A percentile compares a stretch with the other conserved stretches of the same genome.
Conservation (phyloP, 805 yeast genomes). For the Candida xyloterini region DNA sequence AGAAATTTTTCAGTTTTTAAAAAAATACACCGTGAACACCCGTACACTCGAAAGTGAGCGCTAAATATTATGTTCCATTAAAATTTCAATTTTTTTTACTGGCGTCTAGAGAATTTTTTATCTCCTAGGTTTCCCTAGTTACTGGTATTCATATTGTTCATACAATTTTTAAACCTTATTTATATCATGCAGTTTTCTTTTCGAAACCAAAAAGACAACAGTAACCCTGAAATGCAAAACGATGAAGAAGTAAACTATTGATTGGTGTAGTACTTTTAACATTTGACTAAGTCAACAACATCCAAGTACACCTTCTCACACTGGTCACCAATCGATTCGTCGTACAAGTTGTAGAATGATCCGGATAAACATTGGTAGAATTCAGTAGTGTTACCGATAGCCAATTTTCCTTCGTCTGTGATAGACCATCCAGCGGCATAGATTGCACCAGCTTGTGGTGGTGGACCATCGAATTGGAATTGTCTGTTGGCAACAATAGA, state of each 20-base stretch:
- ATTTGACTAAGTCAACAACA: conserved; percentile 42
- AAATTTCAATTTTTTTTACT: no score
- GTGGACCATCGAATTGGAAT: conserved; percentile 65
- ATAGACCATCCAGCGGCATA: conserved; percentile 54
- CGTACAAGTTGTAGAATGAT: conserved; percentile 56
- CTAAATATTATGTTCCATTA: no score
- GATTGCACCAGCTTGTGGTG: conserved; percentile 59
- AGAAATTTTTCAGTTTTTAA: no score
- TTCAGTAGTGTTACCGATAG: conserved; percentile 45
- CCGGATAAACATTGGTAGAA: conserved; percentile 60
- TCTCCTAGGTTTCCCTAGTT: neutral
- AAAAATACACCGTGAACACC: conserved; percentile 1
- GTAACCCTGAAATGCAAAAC: conserved; percentile 13
- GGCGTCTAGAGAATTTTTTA: neutral
- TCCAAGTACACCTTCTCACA: conserved; percentile 45
- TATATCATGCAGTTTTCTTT: conserved; percentile 12
- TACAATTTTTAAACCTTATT: conserved; percentile 3
- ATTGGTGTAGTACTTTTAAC: conserved; percentile 21
- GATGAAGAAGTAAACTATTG: conserved; percentile 17
- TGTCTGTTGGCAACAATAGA: conserved; percentile 62
- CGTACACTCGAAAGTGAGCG: neutral
- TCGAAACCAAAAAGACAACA: conserved; percentile 17
- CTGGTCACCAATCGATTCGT: conserved; percentile 44
- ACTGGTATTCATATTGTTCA: neutral
- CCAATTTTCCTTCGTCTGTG: conserved; percentile 44